Base-by-base conservation (phyloP, 2,329 filamentous ascomycete genomes). In the Colletotrichum phormii region DNA sequence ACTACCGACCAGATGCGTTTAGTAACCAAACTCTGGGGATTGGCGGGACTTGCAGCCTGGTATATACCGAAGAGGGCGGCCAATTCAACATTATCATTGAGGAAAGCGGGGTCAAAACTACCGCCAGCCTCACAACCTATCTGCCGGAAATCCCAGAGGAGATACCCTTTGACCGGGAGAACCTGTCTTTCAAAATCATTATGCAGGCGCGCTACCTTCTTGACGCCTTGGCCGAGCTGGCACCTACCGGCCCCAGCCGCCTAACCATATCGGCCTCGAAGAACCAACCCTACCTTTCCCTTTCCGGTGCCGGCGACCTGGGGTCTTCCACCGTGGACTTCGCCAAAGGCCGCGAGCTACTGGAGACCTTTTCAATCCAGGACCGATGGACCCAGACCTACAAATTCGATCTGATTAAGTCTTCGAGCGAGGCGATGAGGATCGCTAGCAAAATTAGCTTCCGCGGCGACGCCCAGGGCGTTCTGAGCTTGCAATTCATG, bases 401-500 rank as follows among this genome's bases (percentile, higher is more conserved):
- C 86, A 95, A 94, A 77, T 98, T 98, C 80, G 89, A 93, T 67
- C 89, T 98, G 64, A 88, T 99, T 79, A 95, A 94, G 81, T 93
- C 93, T 75, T 95, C 96, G 0, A 91, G 91, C 58, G 92, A 96
- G 75, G 96, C 97, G n/a, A 98, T 99, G 96, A 91, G 92, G 58
- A 90, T 95, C 49, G 95, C 95, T 5, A 95, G 90, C 78, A 99
- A 98, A 83, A 95, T 98, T 71, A 98, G 95, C 80, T 89, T 99
- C 74, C 89, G 97, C 18, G 93, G 95, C 0, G 97, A 99, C 82
- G 88, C 89, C 2, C 94, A 98, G 80, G 96, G 97, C 0, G 96
- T 99, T 35, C 82, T 99, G 75, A 98, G 94, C 82, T 84, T 98
- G 80, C 97, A 99, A 80, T 98, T 98, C 78, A 97, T 99, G 93